These are phyloP conservation scores for Pilaira anomala DNA, from an alignment of 192 early-diverging fungal genomes.

Conservation along the genomic window DNA sequence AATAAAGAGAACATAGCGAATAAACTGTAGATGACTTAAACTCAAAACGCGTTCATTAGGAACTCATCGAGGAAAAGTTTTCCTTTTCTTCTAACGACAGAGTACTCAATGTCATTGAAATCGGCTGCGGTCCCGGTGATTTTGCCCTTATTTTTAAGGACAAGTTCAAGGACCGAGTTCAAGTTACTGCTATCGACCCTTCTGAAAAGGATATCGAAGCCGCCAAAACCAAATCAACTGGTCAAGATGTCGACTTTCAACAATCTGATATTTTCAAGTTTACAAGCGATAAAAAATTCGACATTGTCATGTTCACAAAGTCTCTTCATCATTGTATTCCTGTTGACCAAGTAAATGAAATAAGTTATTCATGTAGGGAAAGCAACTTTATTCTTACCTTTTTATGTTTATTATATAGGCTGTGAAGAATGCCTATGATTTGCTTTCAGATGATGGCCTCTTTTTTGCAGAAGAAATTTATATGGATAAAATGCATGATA, in stretches of 20 bases:
- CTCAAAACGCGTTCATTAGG: background rate
- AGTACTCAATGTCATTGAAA: constrained; percentile 3
- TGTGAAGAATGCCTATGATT: background rate
- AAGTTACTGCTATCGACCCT: constrained; percentile 11
- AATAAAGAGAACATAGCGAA: no score
- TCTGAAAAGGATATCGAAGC: background rate
- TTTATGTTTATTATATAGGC: constrained; percentile 5
- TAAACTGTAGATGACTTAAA: no score
- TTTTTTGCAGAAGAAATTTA: constrained; percentile 13
- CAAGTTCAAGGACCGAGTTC: background rate
- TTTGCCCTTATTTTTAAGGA: background rate
- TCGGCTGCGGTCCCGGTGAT: constrained; percentile 15
- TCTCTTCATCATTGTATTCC: constrained; percentile 22
- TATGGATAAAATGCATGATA: background rate
- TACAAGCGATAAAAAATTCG: background rate
- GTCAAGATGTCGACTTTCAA: background rate
- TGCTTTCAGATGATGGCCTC: constrained; percentile 1
- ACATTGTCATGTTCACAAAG: constrained; percentile 22
- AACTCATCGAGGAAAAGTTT: background rate
- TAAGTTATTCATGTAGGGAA: background rate
- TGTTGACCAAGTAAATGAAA: constrained; percentile 9
- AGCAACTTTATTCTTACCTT: no score
- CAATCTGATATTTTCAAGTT: constrained; percentile 11
- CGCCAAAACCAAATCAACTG: background rate
- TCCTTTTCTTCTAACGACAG: background rate